phyloP scores from a whole-genome alignment of 805 yeast genomes.

The Saccharomycopsis javanensis region DNA sequence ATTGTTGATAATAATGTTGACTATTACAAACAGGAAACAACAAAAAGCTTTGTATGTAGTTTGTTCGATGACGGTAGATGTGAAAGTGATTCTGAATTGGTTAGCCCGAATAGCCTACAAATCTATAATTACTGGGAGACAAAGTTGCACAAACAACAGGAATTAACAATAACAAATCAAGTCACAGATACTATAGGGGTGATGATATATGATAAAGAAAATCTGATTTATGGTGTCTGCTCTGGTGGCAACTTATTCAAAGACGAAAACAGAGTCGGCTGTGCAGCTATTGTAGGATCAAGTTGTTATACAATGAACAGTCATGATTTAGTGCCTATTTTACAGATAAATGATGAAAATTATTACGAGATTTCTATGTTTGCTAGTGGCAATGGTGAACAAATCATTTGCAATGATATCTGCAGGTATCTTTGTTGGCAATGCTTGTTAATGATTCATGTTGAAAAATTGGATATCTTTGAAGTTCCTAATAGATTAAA shows the following conservation, averaged over 20 bases:
- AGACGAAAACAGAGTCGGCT: slow-evolving; percentile 41
- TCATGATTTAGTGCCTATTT: slow-evolving; percentile 23
- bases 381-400: slow-evolving; percentile 53
- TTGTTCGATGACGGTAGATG: slow-evolving; percentile 22
- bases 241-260: slow-evolving; percentile 49
- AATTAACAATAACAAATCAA: not conserved
- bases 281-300: slow-evolving; percentile 43
- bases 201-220: slow-evolving; percentile 20
- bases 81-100: slow-evolving; percentile 29
- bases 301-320: slow-evolving; percentile 27
- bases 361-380: slow-evolving; percentile 18
- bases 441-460: not conserved
- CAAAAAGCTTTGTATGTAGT: not conserved
- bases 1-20: slow-evolving; percentile 12
- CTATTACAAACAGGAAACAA: not conserved
- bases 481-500: not conserved
- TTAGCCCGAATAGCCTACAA: slow-evolving; percentile 17
- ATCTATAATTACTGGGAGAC: slow-evolving; percentile 2
- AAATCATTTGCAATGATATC: slow-evolving; percentile 36
- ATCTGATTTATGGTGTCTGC: slow-evolving; percentile 30
- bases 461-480: not conserved
- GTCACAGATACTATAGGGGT: slow-evolving; percentile 41
- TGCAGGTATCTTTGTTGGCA: slow-evolving; percentile 27
- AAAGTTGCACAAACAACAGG: not conserved
- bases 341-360: not conserved